Percentiles rank a stretch among this genome's conserved stretches.
These are phyloP conservation scores for Chaetomium olivaceum DNA, from an alignment of 2,329 filamentous ascomycete species.

Conservation along the genomic window DNA sequence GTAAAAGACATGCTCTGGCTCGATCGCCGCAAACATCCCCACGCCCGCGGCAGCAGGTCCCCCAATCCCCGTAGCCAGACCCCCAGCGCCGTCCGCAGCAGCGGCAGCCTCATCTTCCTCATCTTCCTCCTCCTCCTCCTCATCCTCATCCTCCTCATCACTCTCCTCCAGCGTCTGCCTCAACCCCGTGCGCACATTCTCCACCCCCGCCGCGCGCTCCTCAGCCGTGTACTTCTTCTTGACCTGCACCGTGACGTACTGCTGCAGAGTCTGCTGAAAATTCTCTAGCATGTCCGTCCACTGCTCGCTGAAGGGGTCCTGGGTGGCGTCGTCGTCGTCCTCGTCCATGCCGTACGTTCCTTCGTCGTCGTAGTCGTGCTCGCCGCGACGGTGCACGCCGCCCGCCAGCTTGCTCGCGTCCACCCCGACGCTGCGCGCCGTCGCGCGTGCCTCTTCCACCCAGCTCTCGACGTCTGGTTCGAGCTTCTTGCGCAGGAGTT, in stretches of 20 bases:
- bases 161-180: constrained; percentile 55
- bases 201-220: constrained; percentile 65
- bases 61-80: constrained; percentile 16
- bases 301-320: constrained; percentile 40
- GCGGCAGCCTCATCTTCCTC: constrained; percentile 45
- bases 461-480: constrained; percentile 76
- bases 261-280: constrained; percentile 37
- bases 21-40: constrained; percentile 30
- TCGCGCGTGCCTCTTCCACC: constrained; percentile 63
- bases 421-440: constrained; percentile 41
- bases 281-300: constrained; percentile 42
- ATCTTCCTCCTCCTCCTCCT: constrained; percentile 49
- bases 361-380: constrained; percentile 41
- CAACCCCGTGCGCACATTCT: constrained; percentile 73
- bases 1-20: constrained; percentile 52
- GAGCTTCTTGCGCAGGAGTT: constrained; percentile 78
- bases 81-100: constrained; percentile 9
- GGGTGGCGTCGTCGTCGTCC: constrained; percentile 39
- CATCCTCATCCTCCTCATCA: constrained; percentile 59
- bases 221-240: constrained; percentile 70
- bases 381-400: constrained; percentile 29
- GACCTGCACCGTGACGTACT: constrained; percentile 49
- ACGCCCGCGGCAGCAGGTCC: not conserved
- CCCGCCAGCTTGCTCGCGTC: constrained; percentile 35
- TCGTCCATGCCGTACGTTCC: constrained; percentile 44